phyloP scores from a whole-genome alignment of 768 basidiomycete species.

The Stropharia rugosoannulata region DNA sequence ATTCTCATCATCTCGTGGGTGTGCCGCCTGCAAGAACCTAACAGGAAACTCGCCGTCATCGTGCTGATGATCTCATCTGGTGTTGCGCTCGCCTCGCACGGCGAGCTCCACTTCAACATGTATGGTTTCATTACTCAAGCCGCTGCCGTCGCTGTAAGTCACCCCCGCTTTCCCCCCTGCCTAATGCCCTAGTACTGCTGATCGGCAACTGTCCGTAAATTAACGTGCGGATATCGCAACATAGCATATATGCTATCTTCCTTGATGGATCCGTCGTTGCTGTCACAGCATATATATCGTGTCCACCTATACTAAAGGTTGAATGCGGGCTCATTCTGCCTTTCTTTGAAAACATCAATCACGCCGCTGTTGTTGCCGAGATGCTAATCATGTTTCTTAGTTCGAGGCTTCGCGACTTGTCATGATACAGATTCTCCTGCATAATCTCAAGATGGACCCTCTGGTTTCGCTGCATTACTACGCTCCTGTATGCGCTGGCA shows the following conservation, averaged over 20 bases:
- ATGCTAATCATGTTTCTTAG: slow-evolving; percentile 29
- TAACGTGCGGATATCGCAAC: neutral
- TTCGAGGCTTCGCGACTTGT: slow-evolving; percentile 95
- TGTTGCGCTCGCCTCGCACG: slow-evolving; percentile 86
- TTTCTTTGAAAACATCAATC: neutral
- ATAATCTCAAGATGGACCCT: slow-evolving; percentile 97
- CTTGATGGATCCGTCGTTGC: too few relatives aligned
- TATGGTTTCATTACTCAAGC: slow-evolving; percentile 88
- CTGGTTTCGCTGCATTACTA: slow-evolving; percentile 95
- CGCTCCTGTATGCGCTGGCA: slow-evolving; percentile 89
- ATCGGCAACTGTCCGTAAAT: neutral
- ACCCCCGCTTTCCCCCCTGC: neutral
- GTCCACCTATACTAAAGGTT: too few relatives aligned
- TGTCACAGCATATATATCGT: too few relatives aligned
- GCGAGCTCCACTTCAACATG: slow-evolving; percentile 84
- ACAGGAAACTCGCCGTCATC: slow-evolving; percentile 74
- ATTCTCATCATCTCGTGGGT: slow-evolving; percentile 93
- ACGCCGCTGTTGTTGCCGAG: neutral
- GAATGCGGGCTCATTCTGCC: neutral
- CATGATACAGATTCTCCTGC: slow-evolving; percentile 93
- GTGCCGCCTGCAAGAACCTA: slow-evolving; percentile 87
- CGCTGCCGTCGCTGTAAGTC: slow-evolving; percentile 77
- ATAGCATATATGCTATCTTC: neutral
- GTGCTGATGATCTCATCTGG: slow-evolving; percentile 90
- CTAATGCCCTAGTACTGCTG: neutral